Conservation (phyloP, 2,329 filamentous ascomycete genomes). For the Trichoderma asperellum region DNA sequence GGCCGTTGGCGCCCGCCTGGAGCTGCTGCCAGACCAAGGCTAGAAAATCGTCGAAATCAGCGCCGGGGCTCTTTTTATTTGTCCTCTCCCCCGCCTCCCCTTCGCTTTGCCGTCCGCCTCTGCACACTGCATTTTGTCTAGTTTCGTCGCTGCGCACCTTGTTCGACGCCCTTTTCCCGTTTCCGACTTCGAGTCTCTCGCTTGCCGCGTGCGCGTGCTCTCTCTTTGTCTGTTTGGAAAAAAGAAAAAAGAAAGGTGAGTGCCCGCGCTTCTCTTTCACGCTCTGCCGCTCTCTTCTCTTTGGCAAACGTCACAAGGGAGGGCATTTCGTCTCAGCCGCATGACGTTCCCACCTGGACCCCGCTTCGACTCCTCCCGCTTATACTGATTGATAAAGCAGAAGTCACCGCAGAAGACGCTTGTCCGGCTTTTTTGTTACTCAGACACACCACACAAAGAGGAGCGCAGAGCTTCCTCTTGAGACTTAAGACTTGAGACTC, state of each 20-base stretch:
- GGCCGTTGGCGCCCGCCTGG: slow-evolving; percentile 22
- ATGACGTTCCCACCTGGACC: slow-evolving; percentile 28
- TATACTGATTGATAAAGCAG: slow-evolving; percentile 21
- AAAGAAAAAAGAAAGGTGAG: background rate
- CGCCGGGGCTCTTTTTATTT: background rate
- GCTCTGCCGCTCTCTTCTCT: background rate
- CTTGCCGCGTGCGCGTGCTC: background rate
- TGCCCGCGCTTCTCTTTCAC: background rate
- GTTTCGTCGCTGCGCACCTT: background rate
- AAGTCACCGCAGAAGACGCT: slow-evolving; percentile 5
- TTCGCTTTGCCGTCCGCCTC: background rate
- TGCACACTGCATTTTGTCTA: background rate
- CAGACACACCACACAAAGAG: slow-evolving; percentile 11
- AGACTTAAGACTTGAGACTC: background rate
- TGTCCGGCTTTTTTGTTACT: slow-evolving; percentile 14
- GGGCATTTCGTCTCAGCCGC: slow-evolving; percentile 26
- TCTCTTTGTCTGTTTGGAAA: background rate
- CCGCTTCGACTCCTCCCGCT: slow-evolving; percentile 28
- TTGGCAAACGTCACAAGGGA: slow-evolving; percentile 20
- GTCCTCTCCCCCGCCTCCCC: background rate
- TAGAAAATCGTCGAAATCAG: slow-evolving; percentile 26
- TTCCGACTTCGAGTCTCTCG: background rate
- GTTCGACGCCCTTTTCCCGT: background rate
- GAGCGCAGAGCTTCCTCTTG: background rate
- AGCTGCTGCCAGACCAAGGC: slow-evolving; percentile 14